Conservation (phyloP, 176 grass and related monocot species). For the Alopecurus myosuroides region DNA sequence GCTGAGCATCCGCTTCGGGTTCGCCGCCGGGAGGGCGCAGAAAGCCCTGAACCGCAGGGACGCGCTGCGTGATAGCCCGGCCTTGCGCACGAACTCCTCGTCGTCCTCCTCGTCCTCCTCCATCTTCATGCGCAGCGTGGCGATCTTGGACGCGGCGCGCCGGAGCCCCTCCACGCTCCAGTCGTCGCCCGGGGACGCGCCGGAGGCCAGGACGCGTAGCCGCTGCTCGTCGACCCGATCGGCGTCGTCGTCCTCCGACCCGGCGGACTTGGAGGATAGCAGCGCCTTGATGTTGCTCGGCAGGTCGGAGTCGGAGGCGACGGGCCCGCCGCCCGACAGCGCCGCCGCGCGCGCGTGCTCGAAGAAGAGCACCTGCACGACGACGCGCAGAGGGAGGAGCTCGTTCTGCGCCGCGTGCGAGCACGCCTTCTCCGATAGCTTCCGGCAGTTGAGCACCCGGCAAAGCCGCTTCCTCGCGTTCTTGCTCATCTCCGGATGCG, state of each 20-base stretch:
- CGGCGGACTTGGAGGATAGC: conserved; percentile 53
- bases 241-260: conserved; percentile 37
- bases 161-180: conserved; percentile 67
- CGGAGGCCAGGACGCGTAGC: conserved; percentile 38
- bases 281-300: conserved; percentile 67
- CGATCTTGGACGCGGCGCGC: conserved; percentile 62
- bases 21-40: conserved; percentile 74
- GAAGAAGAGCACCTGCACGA: conserved; percentile 97
- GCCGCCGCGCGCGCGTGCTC: conserved; percentile 78
- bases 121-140: conserved; percentile 91
- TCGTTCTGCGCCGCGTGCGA: conserved; percentile 94
- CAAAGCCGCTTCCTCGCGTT: conserved; percentile 64
- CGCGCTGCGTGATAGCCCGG: conserved; percentile 53
- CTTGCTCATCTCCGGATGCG: conserved; percentile 79
- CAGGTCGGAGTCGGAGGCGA: conserved; percentile 28
- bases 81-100: conserved; percentile 59
- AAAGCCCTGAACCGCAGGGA: conserved; percentile 76
- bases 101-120: conserved; percentile 52
- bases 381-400: conserved; percentile 74
- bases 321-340: conserved; percentile 25
- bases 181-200: conserved; percentile 35
- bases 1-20: conserved; percentile 72
- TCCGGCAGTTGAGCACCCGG: conserved; percentile 82
- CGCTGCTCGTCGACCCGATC: conserved; percentile 45
- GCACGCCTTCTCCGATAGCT: conserved; percentile 81